These are phyloP conservation scores for Dittrichia graveolens DNA, from an alignment of 129 eudicot genomes.

Conservation along the genomic window DNA sequence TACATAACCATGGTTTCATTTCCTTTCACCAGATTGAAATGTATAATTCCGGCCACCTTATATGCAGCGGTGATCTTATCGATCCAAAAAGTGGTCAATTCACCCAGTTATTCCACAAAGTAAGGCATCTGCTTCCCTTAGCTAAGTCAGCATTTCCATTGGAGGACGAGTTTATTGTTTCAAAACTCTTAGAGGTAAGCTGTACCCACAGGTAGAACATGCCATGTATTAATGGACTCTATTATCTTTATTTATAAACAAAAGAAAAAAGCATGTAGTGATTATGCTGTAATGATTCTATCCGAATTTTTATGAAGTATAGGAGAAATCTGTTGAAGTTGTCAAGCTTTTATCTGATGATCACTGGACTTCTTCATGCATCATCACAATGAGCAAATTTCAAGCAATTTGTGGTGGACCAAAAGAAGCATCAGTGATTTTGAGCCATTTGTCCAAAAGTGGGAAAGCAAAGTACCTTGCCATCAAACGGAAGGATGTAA, in stretches of 20 bases:
- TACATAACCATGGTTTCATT: not conserved
- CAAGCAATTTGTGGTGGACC: slow-evolving; percentile 58
- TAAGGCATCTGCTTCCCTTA: slow-evolving; percentile 37
- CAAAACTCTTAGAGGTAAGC: slow-evolving; percentile 52
- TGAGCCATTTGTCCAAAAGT: slow-evolving; percentile 61
- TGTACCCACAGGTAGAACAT: not conserved
- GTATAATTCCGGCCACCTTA: slow-evolving; percentile 69
- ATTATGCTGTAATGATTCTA: slow-evolving; percentile 6
- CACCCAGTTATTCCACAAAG: slow-evolving; percentile 49
- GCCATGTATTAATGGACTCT: not conserved
- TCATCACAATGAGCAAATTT: slow-evolving; percentile 67
- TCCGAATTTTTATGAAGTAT: not conserved
- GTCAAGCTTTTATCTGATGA: slow-evolving; percentile 51
- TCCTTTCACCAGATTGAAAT: slow-evolving; percentile 60
- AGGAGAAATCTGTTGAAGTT: slow-evolving; percentile 65
- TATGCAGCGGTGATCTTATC: slow-evolving; percentile 35
- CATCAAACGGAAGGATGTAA: slow-evolving; percentile 47
- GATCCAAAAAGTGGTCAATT: slow-evolving; percentile 57
- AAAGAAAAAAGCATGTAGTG: not conserved
- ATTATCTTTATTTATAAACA: not conserved
- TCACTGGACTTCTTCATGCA: slow-evolving; percentile 80
- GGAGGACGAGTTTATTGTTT: slow-evolving; percentile 52
- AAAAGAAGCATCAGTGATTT: slow-evolving; percentile 61
- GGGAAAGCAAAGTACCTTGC: slow-evolving; percentile 62
- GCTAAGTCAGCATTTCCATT: slow-evolving; percentile 36